phyloP scores from a whole-genome alignment of 1,139 yeast genomes.

The Geotrichum phurueaensis region DNA sequence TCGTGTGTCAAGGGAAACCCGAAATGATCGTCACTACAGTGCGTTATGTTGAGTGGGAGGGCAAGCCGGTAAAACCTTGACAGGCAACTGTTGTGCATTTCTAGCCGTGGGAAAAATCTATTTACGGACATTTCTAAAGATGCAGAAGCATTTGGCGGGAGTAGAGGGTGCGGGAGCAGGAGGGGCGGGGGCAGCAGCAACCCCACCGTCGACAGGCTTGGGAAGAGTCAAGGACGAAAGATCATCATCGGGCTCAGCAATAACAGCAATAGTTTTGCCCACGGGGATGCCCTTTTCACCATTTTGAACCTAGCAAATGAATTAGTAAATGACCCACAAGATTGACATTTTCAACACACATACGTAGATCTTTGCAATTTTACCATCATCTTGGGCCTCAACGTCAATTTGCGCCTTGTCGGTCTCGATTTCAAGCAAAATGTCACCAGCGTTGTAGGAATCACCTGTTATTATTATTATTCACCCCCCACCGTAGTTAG shows the following conservation, averaged over 20 bases:
- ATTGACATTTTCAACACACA: background rate
- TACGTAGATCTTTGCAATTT: slow-evolving; percentile 65
- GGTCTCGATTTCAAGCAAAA: slow-evolving; percentile 94
- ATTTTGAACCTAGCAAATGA: slow-evolving; percentile 36
- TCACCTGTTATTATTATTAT: background rate
- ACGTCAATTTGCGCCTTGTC: slow-evolving; percentile 99
- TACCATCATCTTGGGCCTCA: slow-evolving; percentile 98
- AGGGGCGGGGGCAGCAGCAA: slow-evolving; percentile 15
- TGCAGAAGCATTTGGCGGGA: too few relatives aligned
- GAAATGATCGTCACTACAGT: too few relatives aligned
- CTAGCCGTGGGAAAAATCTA: too few relatives aligned
- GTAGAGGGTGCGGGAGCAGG: slow-evolving; percentile 19
- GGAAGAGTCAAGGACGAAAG: slow-evolving; percentile 60
- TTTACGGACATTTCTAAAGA: too few relatives aligned
- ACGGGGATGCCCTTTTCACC: slow-evolving; percentile 79
- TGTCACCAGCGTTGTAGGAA: slow-evolving; percentile 68
- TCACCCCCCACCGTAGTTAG: background rate
- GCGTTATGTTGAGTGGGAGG: too few relatives aligned
- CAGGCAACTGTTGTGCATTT: too few relatives aligned
- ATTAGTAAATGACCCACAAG: too few relatives aligned
- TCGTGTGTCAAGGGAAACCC: too few relatives aligned
- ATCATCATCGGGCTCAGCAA: slow-evolving; percentile 88
- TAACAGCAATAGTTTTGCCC: slow-evolving; percentile 80
- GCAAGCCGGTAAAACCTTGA: too few relatives aligned
- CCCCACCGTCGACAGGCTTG: slow-evolving; percentile 33